Evolutionary conservation across 148 eudicot species (phyloP), one percentile per base, ranked within the genome.

Genomic region (Silene latifolia): DNA sequence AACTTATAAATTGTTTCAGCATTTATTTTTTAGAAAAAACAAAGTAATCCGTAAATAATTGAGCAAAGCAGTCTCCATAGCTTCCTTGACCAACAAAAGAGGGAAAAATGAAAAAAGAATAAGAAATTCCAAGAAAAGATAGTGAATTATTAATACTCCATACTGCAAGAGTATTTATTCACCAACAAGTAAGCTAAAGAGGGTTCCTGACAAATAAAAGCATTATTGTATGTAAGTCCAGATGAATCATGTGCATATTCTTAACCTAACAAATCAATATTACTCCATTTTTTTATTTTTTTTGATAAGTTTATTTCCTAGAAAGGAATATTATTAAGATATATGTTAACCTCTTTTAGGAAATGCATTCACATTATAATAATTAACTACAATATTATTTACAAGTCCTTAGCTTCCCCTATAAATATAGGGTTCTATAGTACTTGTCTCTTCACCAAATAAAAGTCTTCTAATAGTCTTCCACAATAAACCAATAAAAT

Each of bases 351-450:
- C 76, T 63, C 69, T 63, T 63, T 63, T 46, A 23, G 58, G 39
- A 63, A 12, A 2, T 27, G 61, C 69, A 63, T 74, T 61, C 70
- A 63, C 70, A 63, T 63, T 74, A 21, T 60, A 27, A 27, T 27
- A 27, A 27, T 27, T 1, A 27, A 27, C 1, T 27, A 27, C 1
- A 27, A 27, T 27, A 27, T 27, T 27, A 3, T 27, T 27, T 27
- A 27, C 44, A 39, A 39, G 9, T 39, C 44, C 44, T 39, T 39
- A 6, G 0, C 39, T 19, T 7, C 15, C 47, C 79, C 73, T 75
- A 72, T 80, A 80, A 75, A 80, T 75, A 80, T 76, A 72, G 66
- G 79, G 58, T 71, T 80, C 76, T 80, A 63, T 70, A 70, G 53
- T 75, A 15, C 61, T 32, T 25, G 47, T 71, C 21, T 54, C 64